Base-by-base conservation (phyloP, 73 alveolate species). In the Paramecium sexaurelia region DNA sequence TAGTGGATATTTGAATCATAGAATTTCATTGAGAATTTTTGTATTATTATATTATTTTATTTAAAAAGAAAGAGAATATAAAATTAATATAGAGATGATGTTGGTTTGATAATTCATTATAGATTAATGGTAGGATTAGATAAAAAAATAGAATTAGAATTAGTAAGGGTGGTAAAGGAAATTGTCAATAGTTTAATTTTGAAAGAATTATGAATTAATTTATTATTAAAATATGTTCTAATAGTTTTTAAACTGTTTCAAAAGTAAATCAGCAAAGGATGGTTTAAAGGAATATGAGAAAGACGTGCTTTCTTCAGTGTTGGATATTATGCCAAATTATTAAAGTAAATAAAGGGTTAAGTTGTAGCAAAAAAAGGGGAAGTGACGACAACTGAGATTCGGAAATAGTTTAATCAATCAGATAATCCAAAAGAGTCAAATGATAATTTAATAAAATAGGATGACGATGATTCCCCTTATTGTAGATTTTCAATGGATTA, bases 211-310 rank as follows among this genome's bases (percentile, higher is more conserved):
- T 36, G 55, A 61, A 45, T 13, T 3, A 11, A 45, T 45, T 7
- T 45, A 45, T 45, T 26, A 29, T 61, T 29, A 11, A 26, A 71
- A 11, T 71, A 71, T 71, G 61, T 35, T 71, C 15, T 71, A 71
- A 36, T 35, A 71, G 9, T 33, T 71, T 32, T 71, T 71, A 35
- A 71, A 71, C 56, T 78, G 90, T 78, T 78, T 78, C 71, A 78
- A 41, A 78, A 78, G n/a, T 40, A 22, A 78, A 40, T 32, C 68
- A 43, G n/a, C 90, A 19, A 78, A 37, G 40, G 75, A 15, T 45
- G 40, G 45, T 15, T 22, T 26, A 7, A 78, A 41, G 9, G 27
- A 33, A 22, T 45, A 40, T 78, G 73, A 45, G 26, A 75, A 75
- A 19, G 89, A 75, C 11, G 43, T 75, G 2, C 41, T 78, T 8